Conservation (phyloP, 1,284 basidiomycete species). For the Ustilago lituana region DNA sequence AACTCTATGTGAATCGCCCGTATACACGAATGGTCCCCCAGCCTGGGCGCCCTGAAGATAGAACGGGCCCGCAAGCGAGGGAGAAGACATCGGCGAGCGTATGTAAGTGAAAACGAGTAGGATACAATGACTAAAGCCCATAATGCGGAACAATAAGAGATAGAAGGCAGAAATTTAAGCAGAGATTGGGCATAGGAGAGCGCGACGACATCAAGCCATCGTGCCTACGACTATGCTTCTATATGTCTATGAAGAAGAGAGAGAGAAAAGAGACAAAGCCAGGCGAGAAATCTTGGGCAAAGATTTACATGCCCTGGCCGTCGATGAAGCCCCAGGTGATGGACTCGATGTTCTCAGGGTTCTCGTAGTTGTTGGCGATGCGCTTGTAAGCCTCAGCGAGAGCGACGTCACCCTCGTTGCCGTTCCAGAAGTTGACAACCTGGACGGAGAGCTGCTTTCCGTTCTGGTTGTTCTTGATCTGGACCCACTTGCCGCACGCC, state of each 20-base stretch:
- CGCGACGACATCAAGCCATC: conserved; percentile 7
- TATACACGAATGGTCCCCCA: conserved; percentile 51
- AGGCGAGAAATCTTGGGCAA: background rate
- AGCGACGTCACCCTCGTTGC: conserved; percentile 40
- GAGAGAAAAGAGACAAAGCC: background rate
- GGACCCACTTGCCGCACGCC: conserved; percentile 57
- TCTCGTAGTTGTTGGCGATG: conserved; percentile 41
- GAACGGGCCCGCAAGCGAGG: conserved; percentile 18
- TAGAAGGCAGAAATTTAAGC: conserved; percentile 12
- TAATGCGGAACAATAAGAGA: conserved; percentile 24
- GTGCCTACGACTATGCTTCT: conserved; percentile 28
- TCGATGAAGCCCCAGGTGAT: conserved; percentile 58
- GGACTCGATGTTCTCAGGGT: conserved; percentile 45
- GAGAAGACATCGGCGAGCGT: conserved; percentile 50
- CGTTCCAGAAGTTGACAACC: conserved; percentile 44
- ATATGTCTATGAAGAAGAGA: conserved; percentile 8
- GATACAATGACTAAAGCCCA: conserved; percentile 37
- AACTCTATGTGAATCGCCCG: conserved; percentile 20
- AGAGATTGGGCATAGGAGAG: conserved; percentile 8
- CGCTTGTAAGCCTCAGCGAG: conserved; percentile 47
- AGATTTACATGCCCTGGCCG: conserved; percentile 48
- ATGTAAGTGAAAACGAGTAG: conserved; percentile 10
- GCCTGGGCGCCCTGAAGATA: conserved; percentile 6
- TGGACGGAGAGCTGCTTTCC: conserved; percentile 54
- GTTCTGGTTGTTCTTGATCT: conserved; percentile 56